A percentile compares a stretch with the other conserved stretches of the same genome.
Conservation (phyloP, 2,329 filamentous ascomycete species). For the Phialophora expanda region DNA sequence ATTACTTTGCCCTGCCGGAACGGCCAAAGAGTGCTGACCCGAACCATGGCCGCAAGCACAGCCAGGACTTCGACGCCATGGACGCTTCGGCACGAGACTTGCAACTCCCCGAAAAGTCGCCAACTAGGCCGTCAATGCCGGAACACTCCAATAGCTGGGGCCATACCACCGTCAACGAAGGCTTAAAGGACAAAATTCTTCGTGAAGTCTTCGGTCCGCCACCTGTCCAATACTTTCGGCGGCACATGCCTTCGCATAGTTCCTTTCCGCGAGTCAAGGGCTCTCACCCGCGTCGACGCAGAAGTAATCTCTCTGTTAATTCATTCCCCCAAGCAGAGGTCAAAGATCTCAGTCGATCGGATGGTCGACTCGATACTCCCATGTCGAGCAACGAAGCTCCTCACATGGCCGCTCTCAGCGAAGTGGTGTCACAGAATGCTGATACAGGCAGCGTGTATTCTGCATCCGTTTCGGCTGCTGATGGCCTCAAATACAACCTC, state of each 20-base stretch:
- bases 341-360: slow-evolving; percentile 30
- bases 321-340: slow-evolving; percentile 23
- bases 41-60: slow-evolving; percentile 35
- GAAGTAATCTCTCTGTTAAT: slow-evolving; percentile 43
- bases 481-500: slow-evolving; percentile 41
- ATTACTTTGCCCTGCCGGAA: slow-evolving; percentile 71
- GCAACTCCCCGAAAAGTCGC: slow-evolving; percentile 8
- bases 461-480: slow-evolving; percentile 33
- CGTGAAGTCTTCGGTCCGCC: slow-evolving; percentile 89
- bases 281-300: slow-evolving; percentile 41
- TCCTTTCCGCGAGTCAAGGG: slow-evolving; percentile 60
- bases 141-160: slow-evolving; percentile 72
- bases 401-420: slow-evolving; percentile 6
- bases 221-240: slow-evolving; percentile 78
- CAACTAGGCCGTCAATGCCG: slow-evolving; percentile 45
- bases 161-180: slow-evolving; percentile 86
- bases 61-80: slow-evolving; percentile 24
- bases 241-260: slow-evolving; percentile 66
- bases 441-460: slow-evolving; percentile 30
- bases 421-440: slow-evolving; percentile 3
- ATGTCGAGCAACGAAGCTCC: slow-evolving; percentile 8
- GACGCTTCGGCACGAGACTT: slow-evolving; percentile 2
- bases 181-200: slow-evolving; percentile 86
- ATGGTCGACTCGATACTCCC: slow-evolving; percentile 3
- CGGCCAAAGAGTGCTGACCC: slow-evolving; percentile 47